Conservation (phyloP, 371 early-diverging fungal genomes). For the Mucor irregularis region DNA sequence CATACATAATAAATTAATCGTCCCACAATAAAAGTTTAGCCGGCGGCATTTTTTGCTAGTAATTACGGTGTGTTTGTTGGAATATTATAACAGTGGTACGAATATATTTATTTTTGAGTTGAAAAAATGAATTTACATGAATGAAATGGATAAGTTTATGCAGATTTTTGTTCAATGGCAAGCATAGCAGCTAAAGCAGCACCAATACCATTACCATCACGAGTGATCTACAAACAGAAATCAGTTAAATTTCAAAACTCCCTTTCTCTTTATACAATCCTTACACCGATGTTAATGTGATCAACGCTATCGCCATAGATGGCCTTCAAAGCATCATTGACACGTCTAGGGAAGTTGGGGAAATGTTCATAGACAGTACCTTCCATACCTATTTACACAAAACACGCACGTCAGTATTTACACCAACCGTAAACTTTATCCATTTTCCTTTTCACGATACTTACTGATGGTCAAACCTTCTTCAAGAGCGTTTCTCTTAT, state of each 20-base stretch:
- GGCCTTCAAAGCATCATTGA: slow-evolving; percentile 75
- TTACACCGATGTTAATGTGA: slow-evolving; percentile 42
- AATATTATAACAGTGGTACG: too few species aligned
- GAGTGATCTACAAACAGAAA: slow-evolving; percentile 25
- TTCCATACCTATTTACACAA: too few species aligned
- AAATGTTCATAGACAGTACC: slow-evolving; percentile 85
- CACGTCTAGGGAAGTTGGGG: slow-evolving; percentile 75
- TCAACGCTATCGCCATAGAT: slow-evolving; percentile 66
- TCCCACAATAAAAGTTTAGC: too few species aligned
- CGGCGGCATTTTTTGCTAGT: too few species aligned
- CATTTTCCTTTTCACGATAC: too few species aligned
- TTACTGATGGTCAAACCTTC: slow-evolving; percentile 74
- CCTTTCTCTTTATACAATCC: neutral
- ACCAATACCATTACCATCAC: slow-evolving; percentile 79
- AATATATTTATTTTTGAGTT: too few species aligned
- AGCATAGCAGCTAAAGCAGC: slow-evolving; percentile 81
- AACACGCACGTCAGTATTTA: too few species aligned
- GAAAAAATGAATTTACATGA: neutral
- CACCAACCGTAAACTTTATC: too few species aligned
- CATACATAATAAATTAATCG: too few species aligned
- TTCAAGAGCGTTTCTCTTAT: slow-evolving; percentile 50
- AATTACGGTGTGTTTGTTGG: too few species aligned
- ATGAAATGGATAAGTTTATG: neutral
- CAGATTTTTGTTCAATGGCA: slow-evolving; percentile 26
- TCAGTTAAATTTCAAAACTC: neutral